phyloP scores from a whole-genome alignment of 768 basidiomycete species.

The Leccinum uliginosum region DNA sequence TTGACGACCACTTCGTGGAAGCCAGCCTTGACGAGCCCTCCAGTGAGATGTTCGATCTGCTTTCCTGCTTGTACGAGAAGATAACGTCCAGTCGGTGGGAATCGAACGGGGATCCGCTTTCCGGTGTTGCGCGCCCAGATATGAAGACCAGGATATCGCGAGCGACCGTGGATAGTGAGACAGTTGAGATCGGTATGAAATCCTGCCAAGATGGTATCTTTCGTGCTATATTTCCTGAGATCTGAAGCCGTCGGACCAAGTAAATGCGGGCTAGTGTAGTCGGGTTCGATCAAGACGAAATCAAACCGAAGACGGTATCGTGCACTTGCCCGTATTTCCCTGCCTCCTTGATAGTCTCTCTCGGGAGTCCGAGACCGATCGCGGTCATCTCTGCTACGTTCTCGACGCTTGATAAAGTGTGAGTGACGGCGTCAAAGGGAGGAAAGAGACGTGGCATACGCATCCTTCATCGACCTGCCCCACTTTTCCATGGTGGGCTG shows the following conservation, averaged over 20 bases:
- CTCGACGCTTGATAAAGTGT: conserved; percentile 54
- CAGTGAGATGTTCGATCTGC: conserved; percentile 85
- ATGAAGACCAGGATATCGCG: conserved; percentile 81
- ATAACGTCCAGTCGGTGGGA: conserved; percentile 74
- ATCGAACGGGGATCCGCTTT: conserved; percentile 81
- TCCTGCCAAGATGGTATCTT: conserved; percentile 85
- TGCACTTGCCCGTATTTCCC: conserved; percentile 73
- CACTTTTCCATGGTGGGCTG: conserved; percentile 72
- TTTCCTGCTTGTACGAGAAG: conserved; percentile 95
- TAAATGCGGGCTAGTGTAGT: conserved; percentile 74
- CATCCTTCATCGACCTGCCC: conserved; percentile 84
- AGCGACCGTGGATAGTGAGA: conserved; percentile 86
- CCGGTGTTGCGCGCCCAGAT: conserved; percentile 96
- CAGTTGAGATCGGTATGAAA: conserved; percentile 96
- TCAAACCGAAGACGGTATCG: not conserved
- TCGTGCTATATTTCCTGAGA: conserved; percentile 69
- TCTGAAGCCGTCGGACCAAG: conserved; percentile 95
- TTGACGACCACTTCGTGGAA: conserved; percentile 95
- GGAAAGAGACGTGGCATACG: conserved; percentile 46
- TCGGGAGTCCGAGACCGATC: conserved; percentile 72
- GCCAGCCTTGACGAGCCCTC: conserved; percentile 86
- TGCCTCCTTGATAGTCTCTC: conserved; percentile 68
- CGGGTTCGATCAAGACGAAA: not conserved
- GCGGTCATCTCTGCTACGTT: conserved; percentile 87
- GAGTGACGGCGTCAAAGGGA: conserved; percentile 4